phyloP scores from a whole-genome alignment of 805 yeast species.

The Yarrowia sp. region DNA sequence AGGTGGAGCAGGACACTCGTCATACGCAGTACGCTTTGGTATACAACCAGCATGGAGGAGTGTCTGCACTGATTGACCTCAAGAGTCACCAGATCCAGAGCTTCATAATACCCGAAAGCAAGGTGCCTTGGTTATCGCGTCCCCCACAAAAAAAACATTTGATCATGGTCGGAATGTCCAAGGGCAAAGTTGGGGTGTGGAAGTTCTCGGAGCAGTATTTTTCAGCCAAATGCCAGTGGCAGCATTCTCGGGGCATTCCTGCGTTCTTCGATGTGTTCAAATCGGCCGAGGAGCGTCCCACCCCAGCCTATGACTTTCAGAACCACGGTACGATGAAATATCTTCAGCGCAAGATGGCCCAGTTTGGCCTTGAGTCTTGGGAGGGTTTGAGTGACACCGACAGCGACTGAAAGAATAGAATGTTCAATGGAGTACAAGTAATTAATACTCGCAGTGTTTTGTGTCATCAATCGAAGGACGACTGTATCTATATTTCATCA shows the following conservation, averaged over 20 bases:
- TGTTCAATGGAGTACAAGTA: no score
- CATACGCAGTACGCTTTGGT: background rate
- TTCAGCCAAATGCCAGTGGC: background rate
- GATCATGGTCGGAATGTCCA: background rate
- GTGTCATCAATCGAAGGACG: no score
- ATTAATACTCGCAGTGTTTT: no score
- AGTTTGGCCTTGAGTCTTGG: no score
- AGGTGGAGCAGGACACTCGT: background rate
- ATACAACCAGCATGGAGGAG: constrained; percentile 1
- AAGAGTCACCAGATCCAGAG: background rate
- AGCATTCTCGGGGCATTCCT: background rate
- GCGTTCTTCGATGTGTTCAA: no score
- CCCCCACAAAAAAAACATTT: background rate
- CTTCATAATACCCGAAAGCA: background rate
- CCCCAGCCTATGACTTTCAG: no score
- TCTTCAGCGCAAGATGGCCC: no score
- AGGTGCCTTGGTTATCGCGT: no score
- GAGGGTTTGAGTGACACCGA: no score
- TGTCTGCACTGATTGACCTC: background rate
- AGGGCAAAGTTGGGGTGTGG: background rate
- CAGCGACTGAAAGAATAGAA: no score
- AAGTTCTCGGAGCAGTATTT: background rate
- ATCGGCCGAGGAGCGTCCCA: no score
- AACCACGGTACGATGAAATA: no score
- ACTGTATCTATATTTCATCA: background rate